phyloP scores from a whole-genome alignment of 176 grass and related monocot species.

The Tillandsia fasciculata region DNA sequence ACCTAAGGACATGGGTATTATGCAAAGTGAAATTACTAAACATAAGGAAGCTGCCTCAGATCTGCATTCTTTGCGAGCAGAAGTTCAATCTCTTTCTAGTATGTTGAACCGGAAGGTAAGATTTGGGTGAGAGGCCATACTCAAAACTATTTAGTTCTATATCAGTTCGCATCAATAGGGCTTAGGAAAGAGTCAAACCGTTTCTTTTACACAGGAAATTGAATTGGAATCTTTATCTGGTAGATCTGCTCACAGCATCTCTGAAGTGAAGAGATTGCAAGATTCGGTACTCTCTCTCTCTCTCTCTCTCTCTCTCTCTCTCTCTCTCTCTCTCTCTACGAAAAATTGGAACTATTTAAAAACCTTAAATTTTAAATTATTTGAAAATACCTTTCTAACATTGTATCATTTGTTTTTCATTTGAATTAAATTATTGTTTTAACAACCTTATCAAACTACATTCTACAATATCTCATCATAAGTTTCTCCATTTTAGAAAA shows the following conservation, averaged over 20 bases:
- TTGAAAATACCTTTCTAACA: background rate
- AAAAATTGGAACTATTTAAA: background rate
- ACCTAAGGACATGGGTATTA: constrained; percentile 53
- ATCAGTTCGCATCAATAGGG: background rate
- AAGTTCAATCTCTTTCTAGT: constrained; percentile 64
- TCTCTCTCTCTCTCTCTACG: too few species aligned
- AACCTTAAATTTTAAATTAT: constrained; percentile 1
- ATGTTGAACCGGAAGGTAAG: constrained; percentile 57
- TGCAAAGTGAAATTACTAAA: constrained; percentile 72
- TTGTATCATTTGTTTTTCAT: background rate
- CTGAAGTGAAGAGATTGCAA: constrained; percentile 50
- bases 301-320: too few species aligned
- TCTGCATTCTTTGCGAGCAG: constrained; percentile 62
- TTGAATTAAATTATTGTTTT: background rate
- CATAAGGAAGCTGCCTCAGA: constrained; percentile 54
- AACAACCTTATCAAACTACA: too few species aligned
- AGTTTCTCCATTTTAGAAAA: too few species aligned
- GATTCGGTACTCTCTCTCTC: constrained; percentile 23
- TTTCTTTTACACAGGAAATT: constrained; percentile 37
- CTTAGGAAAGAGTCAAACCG: constrained; percentile 2
- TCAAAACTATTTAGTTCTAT: constrained; percentile 9
- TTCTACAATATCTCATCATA: too few species aligned
- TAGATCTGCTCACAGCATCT: constrained; percentile 36
- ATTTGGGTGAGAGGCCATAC: constrained; percentile 3
- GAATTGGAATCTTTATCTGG: constrained; percentile 39